Evolutionary conservation across 805 yeast species (phyloP).

Genomic region (Peterozyma xylosa): DNA sequence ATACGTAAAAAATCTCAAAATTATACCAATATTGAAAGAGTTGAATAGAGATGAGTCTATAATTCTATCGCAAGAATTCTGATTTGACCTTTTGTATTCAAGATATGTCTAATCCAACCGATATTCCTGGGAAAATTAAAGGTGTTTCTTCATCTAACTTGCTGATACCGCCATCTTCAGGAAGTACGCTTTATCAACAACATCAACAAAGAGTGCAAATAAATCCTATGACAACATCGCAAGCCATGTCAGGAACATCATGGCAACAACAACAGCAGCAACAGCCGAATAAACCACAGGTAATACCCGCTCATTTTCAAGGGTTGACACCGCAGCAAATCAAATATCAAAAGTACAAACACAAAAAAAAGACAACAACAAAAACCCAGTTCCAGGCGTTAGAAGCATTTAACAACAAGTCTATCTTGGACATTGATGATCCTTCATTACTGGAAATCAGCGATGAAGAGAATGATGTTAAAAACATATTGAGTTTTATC

Average conservation of each 20-base stretch:
- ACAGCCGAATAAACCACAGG: not conserved
- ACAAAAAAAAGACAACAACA: not conserved
- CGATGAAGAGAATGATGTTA: slow-evolving; percentile 5
- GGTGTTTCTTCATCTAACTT: too few species aligned
- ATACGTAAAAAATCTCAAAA: too few species aligned
- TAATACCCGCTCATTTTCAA: not conserved
- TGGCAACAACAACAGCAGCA: not conserved
- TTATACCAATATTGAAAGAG: too few species aligned
- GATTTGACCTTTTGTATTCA: too few species aligned
- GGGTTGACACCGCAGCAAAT: not conserved
- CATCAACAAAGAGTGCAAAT: too few species aligned
- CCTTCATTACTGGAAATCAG: slow-evolving; percentile 3
- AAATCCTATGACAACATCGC: too few species aligned
- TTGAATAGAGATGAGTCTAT: too few species aligned
- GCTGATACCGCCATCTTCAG: too few species aligned
- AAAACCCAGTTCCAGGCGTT: not conserved
- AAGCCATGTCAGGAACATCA: not conserved
- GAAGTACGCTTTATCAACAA: too few species aligned
- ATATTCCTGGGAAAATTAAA: too few species aligned
- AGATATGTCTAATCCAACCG: too few species aligned
- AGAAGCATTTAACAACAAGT: slow-evolving; percentile 1
- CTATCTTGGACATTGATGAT: slow-evolving; percentile 4
- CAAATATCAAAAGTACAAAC: not conserved
- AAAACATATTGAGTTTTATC: slow-evolving; percentile 1
- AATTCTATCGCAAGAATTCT: too few species aligned